Evolutionary conservation across 371 early-diverging fungal species (phyloP), one percentile per base, ranked within the genome.

Genomic region (Sporodiniella umbellata): DNA sequence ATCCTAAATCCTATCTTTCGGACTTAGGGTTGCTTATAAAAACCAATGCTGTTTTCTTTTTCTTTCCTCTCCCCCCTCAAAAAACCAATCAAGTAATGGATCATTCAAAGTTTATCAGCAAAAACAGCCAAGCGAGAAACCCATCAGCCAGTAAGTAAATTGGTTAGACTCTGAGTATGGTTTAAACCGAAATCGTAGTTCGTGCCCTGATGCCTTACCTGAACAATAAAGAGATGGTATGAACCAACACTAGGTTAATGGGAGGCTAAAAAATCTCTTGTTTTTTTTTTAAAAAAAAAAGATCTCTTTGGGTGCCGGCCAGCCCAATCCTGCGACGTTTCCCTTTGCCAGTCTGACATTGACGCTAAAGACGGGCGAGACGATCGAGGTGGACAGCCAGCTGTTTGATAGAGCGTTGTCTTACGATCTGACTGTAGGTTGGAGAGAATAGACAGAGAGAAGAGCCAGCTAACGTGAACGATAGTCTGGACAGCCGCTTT

Each of bases 301-400:
- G 89, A 73, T 81, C 38, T 75, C 78, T 14, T 59, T 88, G 19
- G 86, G 81, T 18, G 90, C 87, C 28, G 92, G 92, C 18, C 78
- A 80, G 42, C 92, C 91, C 17, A 82, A 92, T 54, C 75, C 83
- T 4, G 58, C 55, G n/a, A 81, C 87, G 3, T 90, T 90, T 46
- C 92, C 92, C 7, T 87, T 81, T 64, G 83, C 74, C 15, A 66
- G 75, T 25, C 63, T 90, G 58, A 57, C 60, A 14, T 59, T 89
- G 22, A 80, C 71, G 12, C 66, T 89, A 8, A 84, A 83, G 51
- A 62, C 57, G 17, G 91, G 89, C 21, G 83, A 81, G 38, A 64
- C 53, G 14, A 55, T 86, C n/a, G 50, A 64, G 18, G 51, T 86
- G 11, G 79, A 77, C 42, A 40, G 56, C 2, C 53, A 68, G 12